Evolutionary conservation across 768 basidiomycete genomes (phyloP).

Genomic region (Tylopilus rubrobrunneus): DNA sequence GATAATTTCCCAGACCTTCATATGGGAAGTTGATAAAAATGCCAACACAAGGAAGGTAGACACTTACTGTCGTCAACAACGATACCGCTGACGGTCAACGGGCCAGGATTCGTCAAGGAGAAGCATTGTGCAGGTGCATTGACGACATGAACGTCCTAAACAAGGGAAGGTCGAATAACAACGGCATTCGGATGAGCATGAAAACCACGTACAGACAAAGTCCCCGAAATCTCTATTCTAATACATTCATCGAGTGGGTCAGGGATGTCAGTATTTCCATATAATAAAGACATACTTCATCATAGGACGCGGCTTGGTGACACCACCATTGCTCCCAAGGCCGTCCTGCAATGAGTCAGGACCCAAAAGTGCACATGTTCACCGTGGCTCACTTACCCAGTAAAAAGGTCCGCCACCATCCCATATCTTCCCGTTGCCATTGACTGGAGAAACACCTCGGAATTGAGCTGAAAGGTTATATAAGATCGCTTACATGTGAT

Average conservation of each 20-base stretch:
- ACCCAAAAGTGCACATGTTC: neutral
- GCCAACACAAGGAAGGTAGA: neutral
- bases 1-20: constrained; percentile 47
- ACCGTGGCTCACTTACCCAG: constrained; percentile 31
- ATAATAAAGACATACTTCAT: constrained; percentile 30
- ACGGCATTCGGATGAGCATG: neutral
- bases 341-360: constrained; percentile 24
- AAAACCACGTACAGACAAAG: constrained; percentile 29
- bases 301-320: constrained; percentile 35
- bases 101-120: constrained; percentile 27
- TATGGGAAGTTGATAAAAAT: neutral
- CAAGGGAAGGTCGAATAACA: neutral
- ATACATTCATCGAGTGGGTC: neutral
- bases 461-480: neutral
- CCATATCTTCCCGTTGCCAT: constrained; percentile 40
- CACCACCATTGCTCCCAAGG: constrained; percentile 10
- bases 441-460: constrained; percentile 16
- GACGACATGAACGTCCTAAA: constrained; percentile 34
- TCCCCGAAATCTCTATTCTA: constrained; percentile 41
- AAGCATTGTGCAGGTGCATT: constrained; percentile 38
- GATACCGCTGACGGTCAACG: constrained; percentile 40
- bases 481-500: constrained; percentile 42
- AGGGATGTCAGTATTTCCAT: neutral
- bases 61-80: constrained; percentile 55
- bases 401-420: constrained; percentile 42